Percentiles rank a stretch among this genome's conserved stretches.
Evolutionary conservation across 2,329 filamentous ascomycete genomes (phyloP).

Genomic region (Bipolaris bicolor): DNA sequence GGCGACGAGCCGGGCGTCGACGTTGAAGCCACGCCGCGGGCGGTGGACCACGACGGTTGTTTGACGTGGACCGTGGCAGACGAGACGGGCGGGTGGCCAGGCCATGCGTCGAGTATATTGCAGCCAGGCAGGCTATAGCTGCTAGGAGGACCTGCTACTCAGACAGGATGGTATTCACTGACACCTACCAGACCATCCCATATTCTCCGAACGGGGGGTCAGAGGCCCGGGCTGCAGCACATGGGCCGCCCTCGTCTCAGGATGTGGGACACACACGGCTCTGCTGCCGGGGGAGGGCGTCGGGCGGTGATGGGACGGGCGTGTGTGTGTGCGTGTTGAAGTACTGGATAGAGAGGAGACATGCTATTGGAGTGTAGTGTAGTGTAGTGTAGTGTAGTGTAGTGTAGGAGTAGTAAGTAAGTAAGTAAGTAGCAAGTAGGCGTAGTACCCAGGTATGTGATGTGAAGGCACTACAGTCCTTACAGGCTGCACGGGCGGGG

Average conservation of each 20-base stretch:
- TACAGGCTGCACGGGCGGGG: slow-evolving; percentile 9
- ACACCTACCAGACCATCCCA: neutral
- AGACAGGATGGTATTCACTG: neutral
- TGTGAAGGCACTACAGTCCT: too few relatives aligned
- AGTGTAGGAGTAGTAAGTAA: too few relatives aligned
- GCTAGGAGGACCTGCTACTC: neutral
- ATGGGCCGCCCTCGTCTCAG: slow-evolving; percentile 20
- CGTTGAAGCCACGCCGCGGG: slow-evolving; percentile 15
- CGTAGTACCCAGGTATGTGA: too few relatives aligned
- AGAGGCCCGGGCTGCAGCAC: slow-evolving; percentile 21
- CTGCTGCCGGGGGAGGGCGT: slow-evolving; percentile 21
- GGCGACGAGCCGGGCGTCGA: slow-evolving; percentile 29
- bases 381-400: too few relatives aligned
- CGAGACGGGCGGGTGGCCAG: neutral
- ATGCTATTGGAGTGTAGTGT: too few relatives aligned
- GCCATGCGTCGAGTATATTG: neutral
- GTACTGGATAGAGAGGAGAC: too few relatives aligned
- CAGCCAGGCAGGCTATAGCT: neutral
- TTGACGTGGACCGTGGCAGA: slow-evolving; percentile 12
- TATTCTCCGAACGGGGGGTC: slow-evolving; percentile 24
- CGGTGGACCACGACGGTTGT: slow-evolving; percentile 1
- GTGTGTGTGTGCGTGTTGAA: too few relatives aligned
- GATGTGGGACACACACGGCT: slow-evolving; percentile 14
- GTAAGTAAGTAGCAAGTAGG: too few relatives aligned
- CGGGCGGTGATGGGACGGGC: too few relatives aligned